A percentile compares a stretch with the other conserved stretches of the same genome.
Conservation (phyloP, 257 asterid species). For the Coffea canephora region DNA sequence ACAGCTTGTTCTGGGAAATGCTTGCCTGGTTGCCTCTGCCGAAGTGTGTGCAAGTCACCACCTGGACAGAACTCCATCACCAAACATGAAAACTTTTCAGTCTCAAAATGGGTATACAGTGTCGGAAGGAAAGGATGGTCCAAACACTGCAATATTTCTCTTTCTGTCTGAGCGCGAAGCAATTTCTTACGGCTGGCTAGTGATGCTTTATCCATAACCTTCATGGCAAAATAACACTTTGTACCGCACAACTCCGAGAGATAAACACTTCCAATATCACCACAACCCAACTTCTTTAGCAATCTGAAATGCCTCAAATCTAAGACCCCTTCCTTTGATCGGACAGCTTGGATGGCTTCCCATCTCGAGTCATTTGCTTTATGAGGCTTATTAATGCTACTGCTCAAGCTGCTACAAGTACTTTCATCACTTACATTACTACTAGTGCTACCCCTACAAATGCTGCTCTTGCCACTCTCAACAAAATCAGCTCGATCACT, state of each 20-base stretch:
- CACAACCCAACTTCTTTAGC: slow-evolving; percentile 63
- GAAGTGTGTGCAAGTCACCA: slow-evolving; percentile 67
- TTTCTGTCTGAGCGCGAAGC: slow-evolving; percentile 78
- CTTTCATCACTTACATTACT: slow-evolving; percentile 70
- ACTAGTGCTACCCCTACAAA: slow-evolving; percentile 69
- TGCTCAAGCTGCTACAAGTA: slow-evolving; percentile 65
- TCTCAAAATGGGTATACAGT: slow-evolving; percentile 62
- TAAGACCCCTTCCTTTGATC: slow-evolving; percentile 51
- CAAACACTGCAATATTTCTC: slow-evolving; percentile 64
- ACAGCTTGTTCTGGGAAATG: slow-evolving; percentile 67
- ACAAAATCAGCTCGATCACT: slow-evolving; percentile 46
- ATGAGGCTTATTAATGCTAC: slow-evolving; percentile 65
- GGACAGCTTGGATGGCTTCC: slow-evolving; percentile 72
- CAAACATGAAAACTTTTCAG: slow-evolving; percentile 71
- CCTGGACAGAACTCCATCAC: slow-evolving; percentile 87
- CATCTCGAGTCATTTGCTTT: slow-evolving; percentile 64
- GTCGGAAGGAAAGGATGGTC: slow-evolving; percentile 79
- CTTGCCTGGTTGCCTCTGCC: slow-evolving; percentile 71
- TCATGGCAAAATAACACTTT: slow-evolving; percentile 69
- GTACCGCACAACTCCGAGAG: slow-evolving; percentile 68
- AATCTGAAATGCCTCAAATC: slow-evolving; percentile 65
- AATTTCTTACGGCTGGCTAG: slow-evolving; percentile 66
- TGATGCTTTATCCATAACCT: slow-evolving; percentile 71
- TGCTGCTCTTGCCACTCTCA: slow-evolving; percentile 70
- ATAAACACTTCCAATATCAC: slow-evolving; percentile 78